These are phyloP conservation scores for Jamesozyma rosinii DNA, from an alignment of 805 yeast genomes.

Conservation along the genomic window DNA sequence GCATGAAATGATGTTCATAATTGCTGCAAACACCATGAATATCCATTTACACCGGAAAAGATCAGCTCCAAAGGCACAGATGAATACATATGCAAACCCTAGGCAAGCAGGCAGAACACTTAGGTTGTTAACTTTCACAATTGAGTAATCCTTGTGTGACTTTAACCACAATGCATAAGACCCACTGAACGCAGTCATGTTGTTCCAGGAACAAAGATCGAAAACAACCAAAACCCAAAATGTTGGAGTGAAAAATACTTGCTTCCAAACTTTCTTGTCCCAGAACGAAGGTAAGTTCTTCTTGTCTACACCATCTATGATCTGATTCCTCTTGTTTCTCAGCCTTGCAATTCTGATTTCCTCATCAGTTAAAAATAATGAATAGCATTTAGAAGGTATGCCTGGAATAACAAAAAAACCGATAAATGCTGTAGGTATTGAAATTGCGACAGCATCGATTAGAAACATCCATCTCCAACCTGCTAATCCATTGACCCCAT, in stretches of 20 bases:
- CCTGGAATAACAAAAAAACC: conserved; percentile 46
- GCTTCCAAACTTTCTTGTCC: conserved; percentile 43
- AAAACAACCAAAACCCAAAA: conserved; percentile 47
- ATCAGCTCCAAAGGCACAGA: conserved; percentile 43
- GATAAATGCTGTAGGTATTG: conserved; percentile 41
- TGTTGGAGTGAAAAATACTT: conserved; percentile 43
- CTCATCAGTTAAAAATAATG: conserved; percentile 46
- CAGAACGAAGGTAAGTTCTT: conserved; percentile 23
- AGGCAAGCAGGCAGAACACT: conserved; percentile 51
- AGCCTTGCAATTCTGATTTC: conserved; percentile 47
- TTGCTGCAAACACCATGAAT: conserved; percentile 44
- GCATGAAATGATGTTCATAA: conserved; percentile 47
- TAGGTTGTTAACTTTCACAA: conserved; percentile 40
- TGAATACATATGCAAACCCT: conserved; percentile 43
- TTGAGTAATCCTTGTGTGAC: conserved; percentile 36
- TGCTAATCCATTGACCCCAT: conserved; percentile 38
- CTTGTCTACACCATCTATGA: conserved; percentile 24
- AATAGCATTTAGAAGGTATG: conserved; percentile 53
- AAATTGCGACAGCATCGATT: conserved; percentile 46
- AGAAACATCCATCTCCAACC: conserved; percentile 67
- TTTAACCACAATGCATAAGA: conserved; percentile 56
- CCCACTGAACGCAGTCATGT: conserved; percentile 48
- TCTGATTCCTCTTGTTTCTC: conserved; percentile 32
- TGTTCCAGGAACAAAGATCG: conserved; percentile 55
- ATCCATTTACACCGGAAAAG: conserved; percentile 42